Conservation (phyloP, 164 flowering plant species). For the Litsea cubeba region DNA sequence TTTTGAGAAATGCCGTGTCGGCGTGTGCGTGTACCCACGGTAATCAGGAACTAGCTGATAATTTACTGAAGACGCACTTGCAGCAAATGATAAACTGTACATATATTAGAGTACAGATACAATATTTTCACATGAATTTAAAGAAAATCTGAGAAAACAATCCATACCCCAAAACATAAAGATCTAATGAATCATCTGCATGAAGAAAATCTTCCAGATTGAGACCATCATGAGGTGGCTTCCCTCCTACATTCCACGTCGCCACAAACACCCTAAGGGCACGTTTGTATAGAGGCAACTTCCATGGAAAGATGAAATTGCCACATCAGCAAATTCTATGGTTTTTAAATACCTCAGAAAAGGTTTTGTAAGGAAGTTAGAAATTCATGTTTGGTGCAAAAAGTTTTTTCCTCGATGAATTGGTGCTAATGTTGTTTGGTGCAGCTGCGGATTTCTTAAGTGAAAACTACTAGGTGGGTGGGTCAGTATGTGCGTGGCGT, state of each 20-base stretch:
- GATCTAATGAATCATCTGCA: constrained; percentile 41
- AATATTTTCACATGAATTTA: background rate
- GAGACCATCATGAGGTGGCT: constrained; percentile 48
- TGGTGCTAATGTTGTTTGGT: too few species aligned
- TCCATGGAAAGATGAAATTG: too few species aligned
- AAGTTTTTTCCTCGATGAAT: too few species aligned
- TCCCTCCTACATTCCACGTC: constrained; percentile 88
- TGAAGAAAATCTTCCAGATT: constrained; percentile 56
- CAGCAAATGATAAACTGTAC: background rate
- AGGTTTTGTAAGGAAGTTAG: too few species aligned
- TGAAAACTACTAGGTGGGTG: too few species aligned
- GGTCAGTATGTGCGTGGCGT: too few species aligned
- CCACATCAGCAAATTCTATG: too few species aligned
- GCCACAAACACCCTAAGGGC: constrained; percentile 54
- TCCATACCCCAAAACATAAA: constrained; percentile 69
- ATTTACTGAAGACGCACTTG: background rate
- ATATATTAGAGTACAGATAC: background rate
- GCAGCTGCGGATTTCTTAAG: too few species aligned
- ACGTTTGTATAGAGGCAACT: too few species aligned
- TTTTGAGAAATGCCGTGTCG: too few species aligned
- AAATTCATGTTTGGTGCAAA: too few species aligned
- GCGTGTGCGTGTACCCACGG: background rate
- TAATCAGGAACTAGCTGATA: background rate
- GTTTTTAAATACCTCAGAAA: too few species aligned
- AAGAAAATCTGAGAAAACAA: background rate